Conservation (phyloP, 331 rosid species). For the Erythrophleum ivorense region DNA sequence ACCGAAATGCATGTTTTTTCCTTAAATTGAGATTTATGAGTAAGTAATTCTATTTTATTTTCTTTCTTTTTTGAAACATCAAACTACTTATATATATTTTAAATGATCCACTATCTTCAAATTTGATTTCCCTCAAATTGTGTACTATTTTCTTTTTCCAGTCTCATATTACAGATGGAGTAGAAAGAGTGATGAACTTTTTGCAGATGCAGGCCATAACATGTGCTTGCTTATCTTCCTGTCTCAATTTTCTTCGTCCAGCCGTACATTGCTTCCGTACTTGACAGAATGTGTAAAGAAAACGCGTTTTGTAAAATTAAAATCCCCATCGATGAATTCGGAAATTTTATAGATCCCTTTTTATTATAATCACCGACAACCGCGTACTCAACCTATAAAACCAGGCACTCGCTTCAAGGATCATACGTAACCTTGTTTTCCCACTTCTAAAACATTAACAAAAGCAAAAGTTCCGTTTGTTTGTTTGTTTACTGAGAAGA, state of each 20-base stretch:
- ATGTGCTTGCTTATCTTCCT: constrained; percentile 3
- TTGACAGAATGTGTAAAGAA: not conserved
- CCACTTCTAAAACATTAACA: not conserved
- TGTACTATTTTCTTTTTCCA: too few species aligned
- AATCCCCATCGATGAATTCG: not conserved
- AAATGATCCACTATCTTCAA: too few species aligned
- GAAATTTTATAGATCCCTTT: not conserved
- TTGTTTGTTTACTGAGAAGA: not conserved
- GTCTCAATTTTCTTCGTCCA: constrained; percentile 1
- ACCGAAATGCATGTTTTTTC: too few species aligned
- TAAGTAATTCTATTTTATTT: too few species aligned
- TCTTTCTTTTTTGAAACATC: too few species aligned
- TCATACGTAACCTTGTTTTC: not conserved
- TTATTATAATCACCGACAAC: constrained; percentile 19
- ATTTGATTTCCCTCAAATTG: too few species aligned
- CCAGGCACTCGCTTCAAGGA: not conserved
- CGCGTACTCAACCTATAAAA: not conserved
- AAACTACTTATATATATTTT: too few species aligned
- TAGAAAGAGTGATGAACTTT: not conserved
- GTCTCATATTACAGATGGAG: too few species aligned
- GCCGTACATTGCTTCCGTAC: constrained; percentile 2
- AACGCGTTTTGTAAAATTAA: constrained; percentile 5
- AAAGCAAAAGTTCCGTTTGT: not conserved
- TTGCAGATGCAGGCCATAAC: not conserved
- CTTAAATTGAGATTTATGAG: too few species aligned